These are phyloP conservation scores for Aspergillus fructus DNA, from an alignment of 2,329 filamentous ascomycete genomes.

Conservation along the genomic window DNA sequence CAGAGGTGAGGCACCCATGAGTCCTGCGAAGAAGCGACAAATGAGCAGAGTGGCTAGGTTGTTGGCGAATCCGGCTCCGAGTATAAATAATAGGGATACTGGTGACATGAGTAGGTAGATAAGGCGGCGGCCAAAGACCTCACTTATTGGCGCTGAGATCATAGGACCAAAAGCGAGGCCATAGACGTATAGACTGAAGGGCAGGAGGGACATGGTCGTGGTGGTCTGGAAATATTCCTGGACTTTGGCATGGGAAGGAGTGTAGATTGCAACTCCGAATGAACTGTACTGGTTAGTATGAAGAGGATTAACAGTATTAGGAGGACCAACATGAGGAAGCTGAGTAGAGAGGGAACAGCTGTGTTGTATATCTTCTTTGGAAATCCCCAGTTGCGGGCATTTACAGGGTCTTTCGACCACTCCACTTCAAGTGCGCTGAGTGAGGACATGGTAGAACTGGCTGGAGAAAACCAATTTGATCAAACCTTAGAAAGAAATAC, in stretches of 20 bases:
- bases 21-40: constrained; percentile 14
- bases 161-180: constrained; percentile 13
- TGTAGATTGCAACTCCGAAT: constrained; percentile 13
- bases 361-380: constrained; percentile 8
- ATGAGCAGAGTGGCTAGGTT: constrained; percentile 6
- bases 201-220: constrained; percentile 10
- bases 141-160: constrained; percentile 10
- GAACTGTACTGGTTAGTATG: constrained; percentile 1
- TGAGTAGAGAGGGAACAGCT: not conserved
- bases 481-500: too few species aligned
- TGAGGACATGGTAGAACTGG: too few species aligned
- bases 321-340: constrained; percentile 4
- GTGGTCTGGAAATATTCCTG: constrained; percentile 6
- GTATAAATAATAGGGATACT: constrained; percentile 6
- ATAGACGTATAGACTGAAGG: constrained; percentile 13
- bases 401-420: constrained; percentile 2
- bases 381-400: constrained; percentile 3
- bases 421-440: not conserved
- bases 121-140: constrained; percentile 9
- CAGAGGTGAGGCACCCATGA: constrained; percentile 9
- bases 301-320: too few species aligned
- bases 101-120: constrained; percentile 13
- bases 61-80: constrained; percentile 6
- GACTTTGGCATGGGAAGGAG: constrained; percentile 7
- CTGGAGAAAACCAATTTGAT: too few species aligned